Evolutionary conservation across 352 stramenopile species (phyloP), one percentile per base, ranked within the genome.

Genomic region (Thraustotheca clavata): DNA sequence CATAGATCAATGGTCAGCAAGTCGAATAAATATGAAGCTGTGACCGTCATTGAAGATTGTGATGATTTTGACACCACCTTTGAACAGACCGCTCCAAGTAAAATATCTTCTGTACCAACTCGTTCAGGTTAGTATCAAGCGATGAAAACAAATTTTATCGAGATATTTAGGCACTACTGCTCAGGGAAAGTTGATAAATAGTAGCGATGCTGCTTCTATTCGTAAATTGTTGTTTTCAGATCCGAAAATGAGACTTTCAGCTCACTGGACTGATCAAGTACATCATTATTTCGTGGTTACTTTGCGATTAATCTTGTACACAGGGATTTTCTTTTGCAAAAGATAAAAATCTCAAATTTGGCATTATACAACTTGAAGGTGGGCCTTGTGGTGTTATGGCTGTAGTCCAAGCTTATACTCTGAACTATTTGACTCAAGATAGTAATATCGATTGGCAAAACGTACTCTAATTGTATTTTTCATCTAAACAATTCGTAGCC

Each of bases 321-420:
- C 60, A 91, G 76, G 84, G 79, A n/a, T 89, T 93, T 47, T 74
- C 76, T 32, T 91, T 85, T 50, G 80, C 76, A 0, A 69, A 76
- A 4, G 69, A 72, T 4, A 43, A 34, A 32, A 71, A 81, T 43
- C 69, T 91, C 11, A 70, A 76, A 34, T 98, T 95, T 70, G 94
- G 95, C 34, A 73, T 99, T 22, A 79, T 94, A 48, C 95, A 98
- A 74, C 66, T 83, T 49, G 83, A 98, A 67, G 95, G 95, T 33
- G 95, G 95, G 3, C 95, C 95, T 3, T 99, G 95, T 62, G 95
- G 95, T 16, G 90, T 98, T 1, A 77, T 99, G 14, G 95, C 95
- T 11, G 87, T 95, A 5, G 77, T 98, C 0, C 94, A 98, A 69
- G 95, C 83, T 0, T 96, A 96, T 60, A 77, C 97, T 26, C 68